A percentile compares a stretch with the other conserved stretches of the same genome.
phyloP scores from a whole-genome alignment of 352 stramenopile genomes.

The Phytophthora chlamydospora region DNA sequence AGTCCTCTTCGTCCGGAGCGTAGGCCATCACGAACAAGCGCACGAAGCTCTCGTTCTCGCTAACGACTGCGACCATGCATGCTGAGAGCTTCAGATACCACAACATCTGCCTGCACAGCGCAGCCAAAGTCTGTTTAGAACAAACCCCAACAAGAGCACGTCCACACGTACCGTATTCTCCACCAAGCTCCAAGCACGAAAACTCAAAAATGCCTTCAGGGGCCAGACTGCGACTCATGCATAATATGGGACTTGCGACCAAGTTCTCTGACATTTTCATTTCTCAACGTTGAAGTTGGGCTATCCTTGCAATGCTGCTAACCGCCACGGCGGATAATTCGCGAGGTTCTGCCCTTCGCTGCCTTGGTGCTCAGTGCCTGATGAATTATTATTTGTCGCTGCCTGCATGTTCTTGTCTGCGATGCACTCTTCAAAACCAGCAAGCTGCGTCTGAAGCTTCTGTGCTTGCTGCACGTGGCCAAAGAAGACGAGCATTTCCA shows the following conservation, averaged over 20 bases:
- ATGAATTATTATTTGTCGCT: background rate
- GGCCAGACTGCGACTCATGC: background rate
- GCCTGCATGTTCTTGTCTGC: conserved; percentile 11
- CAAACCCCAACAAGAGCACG: background rate
- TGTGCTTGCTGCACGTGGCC: conserved; percentile 45
- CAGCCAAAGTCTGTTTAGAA: background rate
- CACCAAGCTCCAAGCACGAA: background rate
- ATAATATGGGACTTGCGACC: conserved; percentile 12
- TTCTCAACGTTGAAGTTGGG: background rate
- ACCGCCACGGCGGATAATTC: conserved; percentile 22
- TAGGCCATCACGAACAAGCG: conserved; percentile 24
- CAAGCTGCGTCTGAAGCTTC: conserved; percentile 49
- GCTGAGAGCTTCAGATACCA: conserved; percentile 19
- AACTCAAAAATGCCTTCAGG: background rate
- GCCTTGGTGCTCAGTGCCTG: background rate
- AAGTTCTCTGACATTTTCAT: conserved; percentile 12
- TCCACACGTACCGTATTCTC: background rate
- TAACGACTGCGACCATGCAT: conserved; percentile 10
- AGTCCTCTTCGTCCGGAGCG: conserved; percentile 15
- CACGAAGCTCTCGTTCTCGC: conserved; percentile 22
- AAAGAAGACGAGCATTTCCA: conserved; percentile 67
- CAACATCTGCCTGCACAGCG: conserved; percentile 3
- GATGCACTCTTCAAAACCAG: conserved; percentile 47
- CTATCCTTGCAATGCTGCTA: conserved; percentile 29
- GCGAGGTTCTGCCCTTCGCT: background rate